Evolutionary conservation across 2,329 filamentous ascomycete species (phyloP).

Genomic region (Nigrospora sphaerica): DNA sequence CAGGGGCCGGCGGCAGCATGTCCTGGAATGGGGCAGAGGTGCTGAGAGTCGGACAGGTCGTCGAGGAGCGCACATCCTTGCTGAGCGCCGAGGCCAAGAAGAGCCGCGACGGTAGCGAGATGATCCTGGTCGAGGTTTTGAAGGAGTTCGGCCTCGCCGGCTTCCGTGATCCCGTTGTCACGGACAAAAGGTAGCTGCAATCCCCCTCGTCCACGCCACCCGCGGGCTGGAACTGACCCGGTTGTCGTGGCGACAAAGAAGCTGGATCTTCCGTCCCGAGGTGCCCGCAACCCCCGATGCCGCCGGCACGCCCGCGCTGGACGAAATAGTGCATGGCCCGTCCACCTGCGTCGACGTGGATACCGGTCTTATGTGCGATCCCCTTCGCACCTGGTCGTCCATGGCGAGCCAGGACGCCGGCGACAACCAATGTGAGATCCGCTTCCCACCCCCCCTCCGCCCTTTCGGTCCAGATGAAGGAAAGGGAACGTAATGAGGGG

Average conservation of each 20-base stretch:
- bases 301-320: constrained; percentile 8
- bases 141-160: constrained; percentile 47
- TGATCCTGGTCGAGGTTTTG: constrained; percentile 59
- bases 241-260: constrained; percentile 9
- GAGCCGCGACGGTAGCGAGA: constrained; percentile 47
- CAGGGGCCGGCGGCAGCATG: constrained; percentile 54
- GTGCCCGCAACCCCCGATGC: constrained; percentile 12
- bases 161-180: constrained; percentile 2
- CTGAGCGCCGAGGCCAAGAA: constrained; percentile 46
- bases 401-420: no score
- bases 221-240: no score
- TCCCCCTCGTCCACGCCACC: no score
- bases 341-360: constrained; percentile 18
- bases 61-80: constrained; percentile 49
- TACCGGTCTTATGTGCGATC: background rate
- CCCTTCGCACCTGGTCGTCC: no score
- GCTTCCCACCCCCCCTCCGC: background rate
- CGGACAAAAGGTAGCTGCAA: no score
- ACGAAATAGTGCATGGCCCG: constrained; percentile 11
- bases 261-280: constrained; percentile 37
- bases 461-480: background rate
- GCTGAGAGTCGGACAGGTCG: constrained; percentile 46
- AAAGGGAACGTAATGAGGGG: background rate
- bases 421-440: constrained; percentile 8
- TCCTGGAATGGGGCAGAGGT: constrained; percentile 30